Percentiles rank a stretch among this genome's conserved stretches.
Evolutionary conservation across 257 asterid species (phyloP).

Genomic region (Solanum ossicruentum): DNA sequence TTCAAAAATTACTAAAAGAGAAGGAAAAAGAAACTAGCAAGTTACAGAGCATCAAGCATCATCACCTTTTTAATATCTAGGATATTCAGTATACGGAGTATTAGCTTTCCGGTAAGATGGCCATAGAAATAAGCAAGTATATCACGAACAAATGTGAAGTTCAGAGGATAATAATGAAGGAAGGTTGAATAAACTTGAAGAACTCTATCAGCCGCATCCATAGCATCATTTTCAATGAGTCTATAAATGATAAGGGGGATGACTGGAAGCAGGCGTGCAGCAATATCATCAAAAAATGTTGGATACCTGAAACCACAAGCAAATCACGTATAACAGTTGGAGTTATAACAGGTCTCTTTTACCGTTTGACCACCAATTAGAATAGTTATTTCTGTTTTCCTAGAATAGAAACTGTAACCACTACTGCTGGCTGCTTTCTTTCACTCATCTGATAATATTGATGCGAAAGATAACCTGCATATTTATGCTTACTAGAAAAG

Average conservation of each 20-base stretch:
- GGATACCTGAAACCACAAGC: conserved; percentile 55
- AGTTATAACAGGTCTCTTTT: not conserved
- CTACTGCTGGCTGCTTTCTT: not conserved
- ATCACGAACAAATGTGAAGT: conserved; percentile 93
- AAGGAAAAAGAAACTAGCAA: not conserved
- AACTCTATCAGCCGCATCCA: conserved; percentile 92
- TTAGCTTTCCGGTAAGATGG: conserved; percentile 87
- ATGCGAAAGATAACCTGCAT: not conserved
- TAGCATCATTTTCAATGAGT: conserved; percentile 80
- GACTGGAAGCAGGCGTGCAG: conserved; percentile 92
- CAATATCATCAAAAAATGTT: conserved; percentile 89
- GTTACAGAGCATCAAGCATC: not conserved
- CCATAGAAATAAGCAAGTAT: conserved; percentile 95
- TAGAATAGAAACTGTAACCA: not conserved
- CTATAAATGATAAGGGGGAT: conserved; percentile 80
- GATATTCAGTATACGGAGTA: conserved; percentile 65
- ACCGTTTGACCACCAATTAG: not conserved
- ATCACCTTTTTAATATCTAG: conserved; percentile 80
- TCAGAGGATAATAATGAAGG: conserved; percentile 84
- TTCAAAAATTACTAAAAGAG: conserved; percentile 5
- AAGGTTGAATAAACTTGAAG: conserved; percentile 65
- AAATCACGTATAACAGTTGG: not conserved
- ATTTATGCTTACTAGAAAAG: not conserved
- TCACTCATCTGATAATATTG: not conserved
- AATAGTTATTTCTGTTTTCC: not conserved